These are phyloP conservation scores for Plasmodium gonderi DNA, from an alignment of 169 alveolate genomes.

Conservation along the genomic window DNA sequence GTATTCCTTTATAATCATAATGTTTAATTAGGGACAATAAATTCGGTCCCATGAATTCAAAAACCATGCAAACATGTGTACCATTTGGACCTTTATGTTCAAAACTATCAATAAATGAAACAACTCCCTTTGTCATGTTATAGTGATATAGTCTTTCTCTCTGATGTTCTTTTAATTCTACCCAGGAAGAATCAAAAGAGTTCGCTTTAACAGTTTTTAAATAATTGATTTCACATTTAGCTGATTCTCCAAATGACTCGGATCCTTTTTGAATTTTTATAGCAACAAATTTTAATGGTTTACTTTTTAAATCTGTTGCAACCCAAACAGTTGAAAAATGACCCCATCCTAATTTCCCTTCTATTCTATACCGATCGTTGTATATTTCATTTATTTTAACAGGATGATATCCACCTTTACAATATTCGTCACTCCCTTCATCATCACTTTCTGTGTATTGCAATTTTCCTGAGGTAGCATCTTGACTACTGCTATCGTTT, in stretches of 20 bases:
- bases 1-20: conserved; percentile 96
- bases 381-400: conserved; percentile 95
- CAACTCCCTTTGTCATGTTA: conserved; percentile 90
- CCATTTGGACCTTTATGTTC: conserved; percentile 98
- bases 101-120: conserved; percentile 94
- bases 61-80: conserved; percentile 97
- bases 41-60: conserved; percentile 98
- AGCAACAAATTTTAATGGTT: conserved; percentile 94
- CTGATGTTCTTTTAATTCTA: conserved; percentile 77
- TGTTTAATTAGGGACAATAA: conserved; percentile 95
- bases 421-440: conserved; percentile 72
- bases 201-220: conserved; percentile 90
- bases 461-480: conserved; percentile 62
- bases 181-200: conserved; percentile 85
- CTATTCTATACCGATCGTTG: conserved; percentile 93
- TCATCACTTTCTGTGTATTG: conserved; percentile 75
- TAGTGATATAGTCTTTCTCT: conserved; percentile 75
- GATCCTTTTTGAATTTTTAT: conserved; percentile 98
- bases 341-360: conserved; percentile 99
- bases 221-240: conserved; percentile 97
- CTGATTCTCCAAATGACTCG: conserved; percentile 97
- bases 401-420: conserved; percentile 95
- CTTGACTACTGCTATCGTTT: conserved; percentile 46
- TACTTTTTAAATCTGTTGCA: conserved; percentile 91
- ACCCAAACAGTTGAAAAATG: conserved; percentile 99